phyloP scores from a whole-genome alignment of 2,329 filamentous ascomycete species.

The Alternaria sp. region DNA sequence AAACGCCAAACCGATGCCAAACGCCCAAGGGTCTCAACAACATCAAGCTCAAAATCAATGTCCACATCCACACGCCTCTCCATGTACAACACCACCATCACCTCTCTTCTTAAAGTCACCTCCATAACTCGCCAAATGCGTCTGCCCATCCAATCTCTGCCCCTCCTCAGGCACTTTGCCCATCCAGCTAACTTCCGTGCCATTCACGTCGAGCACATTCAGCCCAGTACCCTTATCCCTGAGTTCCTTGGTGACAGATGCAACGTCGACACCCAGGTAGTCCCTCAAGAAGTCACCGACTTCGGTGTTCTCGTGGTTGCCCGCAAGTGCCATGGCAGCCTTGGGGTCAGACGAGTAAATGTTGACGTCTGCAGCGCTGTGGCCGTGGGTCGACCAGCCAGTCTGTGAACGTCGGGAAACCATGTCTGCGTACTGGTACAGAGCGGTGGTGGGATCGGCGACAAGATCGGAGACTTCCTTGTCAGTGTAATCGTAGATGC shows the following conservation, averaged over 20 bases:
- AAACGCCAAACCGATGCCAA: conserved; percentile 2
- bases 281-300: conserved; percentile 81
- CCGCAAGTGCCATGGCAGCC: conserved; percentile 69
- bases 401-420: conserved; percentile 86
- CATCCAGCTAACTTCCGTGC: conserved; percentile 53
- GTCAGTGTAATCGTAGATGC: conserved; percentile 75
- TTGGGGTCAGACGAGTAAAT: conserved; percentile 83
- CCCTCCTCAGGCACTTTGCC: conserved; percentile 53
- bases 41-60: conserved; percentile 25
- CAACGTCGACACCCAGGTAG: conserved; percentile 82
- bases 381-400: conserved; percentile 94
- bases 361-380: conserved; percentile 90
- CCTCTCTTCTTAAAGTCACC: conserved; percentile 51
- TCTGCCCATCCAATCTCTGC: conserved; percentile 57
- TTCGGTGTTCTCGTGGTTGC: conserved; percentile 96
- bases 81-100: conserved; percentile 37
- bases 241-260: conserved; percentile 78
- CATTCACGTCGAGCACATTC: conserved; percentile 40
- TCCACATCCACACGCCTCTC: conserved; percentile 42
- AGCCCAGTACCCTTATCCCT: conserved; percentile 61
- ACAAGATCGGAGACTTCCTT: conserved; percentile 75
- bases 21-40: neutral
- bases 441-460: conserved; percentile 63
- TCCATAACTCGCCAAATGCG: conserved; percentile 53
- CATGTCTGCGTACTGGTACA: conserved; percentile 79